Percentiles rank a stretch among this genome's conserved stretches.
Evolutionary conservation across 306 rosid genomes (phyloP).

Genomic region (Trifolium pratense): DNA sequence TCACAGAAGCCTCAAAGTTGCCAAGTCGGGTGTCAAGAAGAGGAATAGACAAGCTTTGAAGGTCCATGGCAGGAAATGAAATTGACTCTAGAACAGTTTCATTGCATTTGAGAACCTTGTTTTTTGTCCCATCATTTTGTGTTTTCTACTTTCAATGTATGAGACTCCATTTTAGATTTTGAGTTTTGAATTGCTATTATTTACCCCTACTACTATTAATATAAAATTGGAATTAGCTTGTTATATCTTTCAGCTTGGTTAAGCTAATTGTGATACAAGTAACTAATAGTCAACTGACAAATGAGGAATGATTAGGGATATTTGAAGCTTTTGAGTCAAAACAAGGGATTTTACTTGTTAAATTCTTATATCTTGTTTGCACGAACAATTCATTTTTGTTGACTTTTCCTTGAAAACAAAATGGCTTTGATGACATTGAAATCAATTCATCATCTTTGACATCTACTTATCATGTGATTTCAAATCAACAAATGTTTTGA

Average conservation of each 20-base stretch:
- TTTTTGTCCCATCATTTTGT: slow-evolving; percentile 9
- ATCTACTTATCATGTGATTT: too few relatives aligned
- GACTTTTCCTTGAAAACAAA: slow-evolving; percentile 6
- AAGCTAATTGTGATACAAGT: background rate
- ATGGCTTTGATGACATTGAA: background rate
- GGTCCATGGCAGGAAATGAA: slow-evolving; percentile 47
- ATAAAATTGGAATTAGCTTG: slow-evolving; percentile 21
- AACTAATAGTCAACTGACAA: background rate
- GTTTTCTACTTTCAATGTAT: slow-evolving; percentile 28
- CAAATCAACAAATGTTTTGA: too few relatives aligned
- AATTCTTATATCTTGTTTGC: background rate
- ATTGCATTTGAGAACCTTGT: slow-evolving; percentile 3
- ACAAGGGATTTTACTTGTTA: background rate
- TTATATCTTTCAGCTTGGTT: background rate
- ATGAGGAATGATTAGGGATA: slow-evolving; percentile 1
- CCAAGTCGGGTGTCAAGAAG: slow-evolving; percentile 94
- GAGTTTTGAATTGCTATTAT: slow-evolving; percentile 15
- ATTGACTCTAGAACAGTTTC: slow-evolving; percentile 13
- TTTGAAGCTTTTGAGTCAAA: background rate
- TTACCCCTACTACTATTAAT: slow-evolving; percentile 16
- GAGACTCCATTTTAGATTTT: slow-evolving; percentile 37
- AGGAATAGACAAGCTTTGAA: slow-evolving; percentile 78
- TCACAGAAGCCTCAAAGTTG: slow-evolving; percentile 80
- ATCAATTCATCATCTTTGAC: too few relatives aligned
- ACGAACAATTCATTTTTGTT: background rate